Percentiles rank a stretch among this genome's conserved stretches.
Conservation (phyloP, 139 green algal species). For the Volvox reticuliferus region DNA sequence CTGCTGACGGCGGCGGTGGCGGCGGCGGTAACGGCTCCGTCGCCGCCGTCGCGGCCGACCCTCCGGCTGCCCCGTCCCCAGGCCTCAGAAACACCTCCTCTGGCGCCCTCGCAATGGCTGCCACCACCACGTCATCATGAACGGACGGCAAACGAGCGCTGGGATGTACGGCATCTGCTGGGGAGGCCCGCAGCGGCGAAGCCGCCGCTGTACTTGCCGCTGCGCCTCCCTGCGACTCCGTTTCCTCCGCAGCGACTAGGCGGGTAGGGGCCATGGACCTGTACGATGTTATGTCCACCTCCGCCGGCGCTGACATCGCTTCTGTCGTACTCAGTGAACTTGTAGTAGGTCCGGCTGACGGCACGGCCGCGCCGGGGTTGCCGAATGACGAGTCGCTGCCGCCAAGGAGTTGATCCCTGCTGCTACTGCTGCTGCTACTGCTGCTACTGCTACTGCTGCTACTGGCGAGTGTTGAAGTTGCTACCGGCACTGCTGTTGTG, state of each 20-base stretch:
- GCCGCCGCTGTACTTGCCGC: not conserved
- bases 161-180: not conserved
- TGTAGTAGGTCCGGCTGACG: no score
- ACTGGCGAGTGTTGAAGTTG: no score
- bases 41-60: not conserved
- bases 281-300: no score
- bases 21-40: not conserved
- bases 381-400: no score
- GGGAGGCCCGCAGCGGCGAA: not conserved
- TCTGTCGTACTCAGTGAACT: no score
- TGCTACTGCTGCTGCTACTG: no score
- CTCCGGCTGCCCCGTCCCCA: not conserved
- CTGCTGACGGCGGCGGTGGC: not conserved
- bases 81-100: not conserved
- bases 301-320: no score
- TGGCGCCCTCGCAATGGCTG: not conserved
- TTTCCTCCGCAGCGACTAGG: not conserved
- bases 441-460: no score
- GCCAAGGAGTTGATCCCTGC: no score
- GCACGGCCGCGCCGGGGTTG: no score
- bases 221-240: not conserved
- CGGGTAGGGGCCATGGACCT: not conserved
- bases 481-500: no score
- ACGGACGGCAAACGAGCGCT: slow-evolving; percentile 10
- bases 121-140: slow-evolving; percentile 41